Evolutionary conservation across 768 basidiomycete genomes (phyloP), one percentile per base, ranked within the genome.

Genomic region (Calocybe gangraenosa): DNA sequence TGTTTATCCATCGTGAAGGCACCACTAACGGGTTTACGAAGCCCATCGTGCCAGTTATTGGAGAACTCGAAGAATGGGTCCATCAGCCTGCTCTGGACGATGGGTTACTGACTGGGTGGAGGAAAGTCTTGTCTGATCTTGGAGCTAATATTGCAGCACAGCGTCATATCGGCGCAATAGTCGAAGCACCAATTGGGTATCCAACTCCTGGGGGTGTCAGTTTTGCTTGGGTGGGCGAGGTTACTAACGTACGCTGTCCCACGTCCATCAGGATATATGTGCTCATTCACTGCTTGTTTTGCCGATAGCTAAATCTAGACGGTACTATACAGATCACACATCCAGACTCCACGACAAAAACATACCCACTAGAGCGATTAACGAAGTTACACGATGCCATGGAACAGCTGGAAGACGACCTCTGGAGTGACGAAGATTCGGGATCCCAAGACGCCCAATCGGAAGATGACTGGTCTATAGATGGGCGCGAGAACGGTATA

Each of bases 161-260:
- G 44, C 69, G 73, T 31, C 67, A 65, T 21, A 55, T 67, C 9
- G 72, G 68, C 38, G 60, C 59, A 33, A 50, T 62, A 11, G 55
- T 53, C 33, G 75, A 79, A 38, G 64, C 65, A 17, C 60, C 56
- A 32, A 73, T 84, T 13, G 62, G 68, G 42, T 64, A 71, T 42
- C 74, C 76, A 30, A 51, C 51, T 20, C 51, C 50, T 23, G 65
- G 62, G 41, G 73, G 74, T 53, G 58, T 62, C 7, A 60, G 66
- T 37, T 58, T 90, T 18, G 66, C 72, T 36, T 97, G 93, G 93
- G 81, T 89, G 44, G 93, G 93, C 18, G 90, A 95, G 68, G 92
- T 96, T 14, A 78, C 76, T 22, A 78, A 75, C 61, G 92, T 81
- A 65, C 40, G 79, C 58, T 23, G 25, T 49, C 38, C 20, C 18